Base-by-base conservation (phyloP, 2,329 filamentous ascomycete species). In the Clarireedia sp. region DNA sequence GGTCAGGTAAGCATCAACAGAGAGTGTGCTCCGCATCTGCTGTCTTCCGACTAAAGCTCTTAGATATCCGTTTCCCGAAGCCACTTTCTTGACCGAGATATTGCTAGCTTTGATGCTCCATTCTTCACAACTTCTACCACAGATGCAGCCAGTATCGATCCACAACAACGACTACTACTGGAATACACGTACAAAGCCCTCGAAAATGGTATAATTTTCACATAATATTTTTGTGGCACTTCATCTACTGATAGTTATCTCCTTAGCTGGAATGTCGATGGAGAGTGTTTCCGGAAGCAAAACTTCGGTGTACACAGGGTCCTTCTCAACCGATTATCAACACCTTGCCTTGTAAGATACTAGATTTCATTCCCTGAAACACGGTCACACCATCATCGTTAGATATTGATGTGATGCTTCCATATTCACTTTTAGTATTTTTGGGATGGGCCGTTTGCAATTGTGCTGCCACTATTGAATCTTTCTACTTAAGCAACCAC, bases 111-210 rank as follows among this genome's bases (percentile, higher is more conserved):
- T 47, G 60, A 62, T 57, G 58, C 58, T 12, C 17, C 44, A 6
- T 62, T 62, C 29, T 62, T 62, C 21, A 47, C 41, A 24, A 49
- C 59, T 46, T 44, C 60, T 12, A 36, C 45, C n/a, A 38, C 54
- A n/a, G 54, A 59, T 36, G 48, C 59, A 49, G 66, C 64, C 40
- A 64, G 66, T 17, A 69, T 70, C 66, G 68, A 70, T 48, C 77
- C 77, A 8, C 76, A 79, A 55, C 76, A 79, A 60, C 67, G 77
- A n/a, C 68, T 79, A 21, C 67, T 79, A 1, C 71, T 80, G 1
- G 78, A 80, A 37, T 47, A 36, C n/a, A 21, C 49, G 8, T 59
- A 59, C 43, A 26, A 41, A 36, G 23, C 45, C 8, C 23, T 47
- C 24, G 41, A 44, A 16, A 40, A 40, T 40, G 38, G 38, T 47